A percentile compares a stretch with the other conserved stretches of the same genome.
These are phyloP conservation scores for Symmetrospora coprosmae DNA, from an alignment of 768 basidiomycete species.

Conservation along the genomic window DNA sequence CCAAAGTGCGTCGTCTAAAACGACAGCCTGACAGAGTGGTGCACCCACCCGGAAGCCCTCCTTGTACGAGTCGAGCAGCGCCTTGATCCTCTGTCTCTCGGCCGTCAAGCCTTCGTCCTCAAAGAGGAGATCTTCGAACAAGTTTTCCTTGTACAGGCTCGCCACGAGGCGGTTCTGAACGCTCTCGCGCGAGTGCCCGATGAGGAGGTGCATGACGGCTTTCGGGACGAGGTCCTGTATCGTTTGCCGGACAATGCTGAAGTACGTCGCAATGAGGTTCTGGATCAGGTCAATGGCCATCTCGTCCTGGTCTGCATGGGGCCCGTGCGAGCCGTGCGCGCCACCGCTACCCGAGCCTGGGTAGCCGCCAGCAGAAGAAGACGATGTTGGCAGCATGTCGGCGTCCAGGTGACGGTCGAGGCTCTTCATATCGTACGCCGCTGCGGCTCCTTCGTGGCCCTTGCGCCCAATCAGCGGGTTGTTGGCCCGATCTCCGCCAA, in stretches of 20 bases:
- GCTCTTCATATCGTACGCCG: constrained; percentile 97
- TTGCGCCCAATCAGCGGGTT: constrained; percentile 36
- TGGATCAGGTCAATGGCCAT: constrained; percentile 94
- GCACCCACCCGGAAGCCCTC: constrained; percentile 38
- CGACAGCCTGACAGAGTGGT: too few relatives aligned
- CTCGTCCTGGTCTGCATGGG: constrained; percentile 67
- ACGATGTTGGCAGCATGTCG: constrained; percentile 39
- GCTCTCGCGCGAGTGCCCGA: constrained; percentile 89
- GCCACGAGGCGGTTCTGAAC: constrained; percentile 95
- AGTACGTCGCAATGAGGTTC: constrained; percentile 87
- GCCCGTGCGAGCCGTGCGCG: not conserved
- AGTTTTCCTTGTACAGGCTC: constrained; percentile 79
- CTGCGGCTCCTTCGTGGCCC: constrained; percentile 57
- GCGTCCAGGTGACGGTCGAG: constrained; percentile 94
- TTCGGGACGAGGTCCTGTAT: constrained; percentile 96
- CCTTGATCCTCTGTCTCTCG: constrained; percentile 84
- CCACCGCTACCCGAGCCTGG: too few relatives aligned
- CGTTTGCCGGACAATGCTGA: constrained; percentile 84
- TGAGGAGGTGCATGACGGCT: constrained; percentile 47
- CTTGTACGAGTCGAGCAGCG: constrained; percentile 86
- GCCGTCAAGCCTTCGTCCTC: constrained; percentile 92
- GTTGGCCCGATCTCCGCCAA: not conserved
- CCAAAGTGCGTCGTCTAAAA: too few relatives aligned
- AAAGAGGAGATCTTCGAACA: constrained; percentile 77
- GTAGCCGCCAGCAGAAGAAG: not conserved